Base-by-base conservation (phyloP, 1,284 basidiomycete genomes). In the Ceratobasidium sp. region DNA sequence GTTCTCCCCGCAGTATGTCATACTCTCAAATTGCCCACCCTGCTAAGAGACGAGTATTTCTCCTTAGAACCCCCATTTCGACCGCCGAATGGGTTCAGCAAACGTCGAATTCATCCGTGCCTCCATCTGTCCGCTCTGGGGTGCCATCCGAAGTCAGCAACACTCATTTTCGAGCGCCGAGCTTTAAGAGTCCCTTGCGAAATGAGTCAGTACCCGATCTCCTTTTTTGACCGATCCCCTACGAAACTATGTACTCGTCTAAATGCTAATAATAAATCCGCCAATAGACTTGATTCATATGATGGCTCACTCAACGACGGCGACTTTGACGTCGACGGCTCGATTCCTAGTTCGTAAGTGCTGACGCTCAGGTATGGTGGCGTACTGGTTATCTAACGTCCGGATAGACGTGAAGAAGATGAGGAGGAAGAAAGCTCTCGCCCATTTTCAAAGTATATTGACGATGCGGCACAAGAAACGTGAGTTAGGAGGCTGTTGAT, bases 401-500 rank as follows among this genome's bases (percentile, higher is more conserved):
- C n/a, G n/a, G n/a, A n/a, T n/a, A n/a, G 46, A 48, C 46, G 46
- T 48, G 46, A 48, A 18, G 46, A n/a, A 8, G 52, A 55, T 8
- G 52, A 55, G 52, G 52, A 55, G 5, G 52, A 55, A 27, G 52
- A 20, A 55, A 2, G 8, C 18, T 8, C 52, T 27, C 23, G 23
- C 7, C 52, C 52, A 55, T 20, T 55, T 55, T 55, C 52, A 55
- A 55, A 55, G 7, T 55, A 55, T n/a, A n/a, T 55, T 27, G 52
- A 55, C 18, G 52, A 55, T n/a, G n/a, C 18, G 18, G 52, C 52
- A 20, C 52, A 55, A 55, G 52, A 55, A n/a, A n/a, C 52, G 18
- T 55, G 52, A 27, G 52, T 8, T n/a, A 8, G 7, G 7, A 48
- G 46, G 7, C 18, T 48, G 46, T 18, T 48, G 46, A 18, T 48